These are phyloP conservation scores for Arctostaphylos glauca DNA, from an alignment of 148 eudicot genomes.

Conservation along the genomic window DNA sequence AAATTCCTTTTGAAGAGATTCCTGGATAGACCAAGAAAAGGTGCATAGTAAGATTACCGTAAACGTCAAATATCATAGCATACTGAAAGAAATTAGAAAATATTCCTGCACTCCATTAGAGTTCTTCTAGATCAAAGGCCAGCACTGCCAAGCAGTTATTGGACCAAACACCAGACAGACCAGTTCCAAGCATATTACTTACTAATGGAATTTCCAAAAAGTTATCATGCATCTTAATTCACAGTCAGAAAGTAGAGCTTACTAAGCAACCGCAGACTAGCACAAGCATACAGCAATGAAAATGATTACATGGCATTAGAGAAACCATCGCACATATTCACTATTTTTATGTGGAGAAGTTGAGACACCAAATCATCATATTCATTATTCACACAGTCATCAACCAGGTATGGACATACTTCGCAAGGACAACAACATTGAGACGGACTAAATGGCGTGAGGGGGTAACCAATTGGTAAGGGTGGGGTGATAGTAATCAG, in stretches of 20 bases:
- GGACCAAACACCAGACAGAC: not conserved
- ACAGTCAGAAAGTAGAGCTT: not conserved
- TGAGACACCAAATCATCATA: not conserved
- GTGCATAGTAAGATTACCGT: slow-evolving; percentile 7
- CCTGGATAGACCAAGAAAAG: slow-evolving; percentile 41
- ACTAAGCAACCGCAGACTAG: too few relatives aligned
- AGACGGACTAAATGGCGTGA: not conserved
- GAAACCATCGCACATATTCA: not conserved
- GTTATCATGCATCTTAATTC: not conserved
- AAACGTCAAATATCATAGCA: not conserved
- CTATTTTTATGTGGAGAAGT: not conserved
- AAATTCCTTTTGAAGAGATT: slow-evolving; percentile 77
- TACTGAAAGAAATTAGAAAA: not conserved
- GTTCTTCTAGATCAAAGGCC: not conserved
- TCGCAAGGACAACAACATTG: not conserved
- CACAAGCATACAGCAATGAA: not conserved
- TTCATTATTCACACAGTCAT: not conserved
- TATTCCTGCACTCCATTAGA: not conserved
- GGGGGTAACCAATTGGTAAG: not conserved
- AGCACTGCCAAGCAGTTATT: not conserved
- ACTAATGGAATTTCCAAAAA: not conserved
- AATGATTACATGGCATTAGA: not conserved
- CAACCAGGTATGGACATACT: not conserved
- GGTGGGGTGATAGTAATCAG: not conserved
- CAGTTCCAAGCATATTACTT: slow-evolving; percentile 1